Evolutionary conservation across 2,329 filamentous ascomycete species (phyloP).

Genomic region (Epicoccum nigrum): DNA sequence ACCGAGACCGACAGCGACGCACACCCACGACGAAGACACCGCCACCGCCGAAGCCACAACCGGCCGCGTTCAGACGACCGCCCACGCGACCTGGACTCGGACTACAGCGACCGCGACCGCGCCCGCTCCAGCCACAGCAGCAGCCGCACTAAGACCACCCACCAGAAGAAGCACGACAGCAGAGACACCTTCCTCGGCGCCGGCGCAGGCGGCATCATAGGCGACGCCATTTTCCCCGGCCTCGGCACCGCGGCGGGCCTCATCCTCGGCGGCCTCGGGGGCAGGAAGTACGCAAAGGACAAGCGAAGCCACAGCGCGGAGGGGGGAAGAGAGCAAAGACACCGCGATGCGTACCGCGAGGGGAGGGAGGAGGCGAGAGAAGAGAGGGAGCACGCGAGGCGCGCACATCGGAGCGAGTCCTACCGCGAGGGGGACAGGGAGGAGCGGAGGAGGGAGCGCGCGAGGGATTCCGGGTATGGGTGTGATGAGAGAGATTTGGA

Average conservation of each 20-base stretch:
- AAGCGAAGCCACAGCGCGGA: slow-evolving; percentile 35
- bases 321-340: slow-evolving; percentile 1
- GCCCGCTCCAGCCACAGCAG: slow-evolving; percentile 12
- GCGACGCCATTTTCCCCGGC: slow-evolving; percentile 54
- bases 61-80: slow-evolving; percentile 19
- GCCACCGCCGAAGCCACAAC: slow-evolving; percentile 19
- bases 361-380: slow-evolving; percentile 27
- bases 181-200: slow-evolving; percentile 53
- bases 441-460: slow-evolving; percentile 17
- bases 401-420: slow-evolving; percentile 44
- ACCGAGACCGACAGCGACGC: slow-evolving; percentile 27
- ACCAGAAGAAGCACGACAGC: slow-evolving; percentile 30
- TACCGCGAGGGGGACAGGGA: slow-evolving; percentile 32
- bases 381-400: slow-evolving; percentile 34
- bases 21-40: slow-evolving; percentile 20
- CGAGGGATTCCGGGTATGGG: slow-evolving; percentile 48
- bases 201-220: slow-evolving; percentile 52
- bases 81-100: slow-evolving; percentile 20
- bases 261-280: slow-evolving; percentile 51
- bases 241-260: slow-evolving; percentile 49
- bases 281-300: slow-evolving; percentile 47
- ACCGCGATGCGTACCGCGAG: slow-evolving; percentile 18
- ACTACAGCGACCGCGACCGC: slow-evolving; percentile 14
- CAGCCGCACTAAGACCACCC: slow-evolving; percentile 14
- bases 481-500: slow-evolving; percentile 29